These are phyloP conservation scores for Groenewaldozyma auringiensis DNA, from an alignment of 1,139 yeast species.

Conservation along the genomic window DNA sequence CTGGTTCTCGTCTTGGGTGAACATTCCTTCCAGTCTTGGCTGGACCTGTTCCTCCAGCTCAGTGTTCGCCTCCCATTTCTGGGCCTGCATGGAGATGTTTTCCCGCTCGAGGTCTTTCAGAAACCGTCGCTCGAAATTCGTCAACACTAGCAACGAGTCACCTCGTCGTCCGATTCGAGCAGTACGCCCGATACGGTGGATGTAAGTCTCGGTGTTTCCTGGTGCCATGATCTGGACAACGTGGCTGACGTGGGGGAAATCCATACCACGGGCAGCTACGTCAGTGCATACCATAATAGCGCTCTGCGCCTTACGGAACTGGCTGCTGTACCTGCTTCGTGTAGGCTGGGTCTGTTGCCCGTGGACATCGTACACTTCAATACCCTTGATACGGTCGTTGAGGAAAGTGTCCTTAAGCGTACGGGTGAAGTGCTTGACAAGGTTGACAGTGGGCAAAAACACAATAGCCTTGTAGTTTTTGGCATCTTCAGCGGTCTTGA, in stretches of 20 bases:
- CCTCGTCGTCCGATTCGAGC: slow-evolving; percentile 90
- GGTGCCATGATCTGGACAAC: slow-evolving; percentile 79
- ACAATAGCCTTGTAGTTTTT: slow-evolving; percentile 63
- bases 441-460: slow-evolving; percentile 70
- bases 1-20: slow-evolving; percentile 14
- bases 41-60: slow-evolving; percentile 11
- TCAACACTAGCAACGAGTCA: slow-evolving; percentile 26
- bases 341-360: slow-evolving; percentile 63
- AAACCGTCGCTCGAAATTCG: neutral
- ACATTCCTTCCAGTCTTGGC: slow-evolving; percentile 7
- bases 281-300: slow-evolving; percentile 77
- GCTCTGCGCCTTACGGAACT: slow-evolving; percentile 43
- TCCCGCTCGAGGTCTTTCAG: slow-evolving; percentile 13
- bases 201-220: slow-evolving; percentile 63
- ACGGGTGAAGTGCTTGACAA: slow-evolving; percentile 50
- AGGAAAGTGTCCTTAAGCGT: slow-evolving; percentile 26
- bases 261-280: slow-evolving; percentile 96
- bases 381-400: slow-evolving; percentile 7
- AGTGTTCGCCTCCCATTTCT: slow-evolving; percentile 12
- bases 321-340: slow-evolving; percentile 51
- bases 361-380: slow-evolving; percentile 39
- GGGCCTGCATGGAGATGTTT: slow-evolving; percentile 18
- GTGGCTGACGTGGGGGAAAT: slow-evolving; percentile 75
- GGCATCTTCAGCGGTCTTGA: slow-evolving; percentile 21
- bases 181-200: slow-evolving; percentile 94